Evolutionary conservation across 2,329 filamentous ascomycete species (phyloP).

Genomic region (Calonectria hongkongensis): DNA sequence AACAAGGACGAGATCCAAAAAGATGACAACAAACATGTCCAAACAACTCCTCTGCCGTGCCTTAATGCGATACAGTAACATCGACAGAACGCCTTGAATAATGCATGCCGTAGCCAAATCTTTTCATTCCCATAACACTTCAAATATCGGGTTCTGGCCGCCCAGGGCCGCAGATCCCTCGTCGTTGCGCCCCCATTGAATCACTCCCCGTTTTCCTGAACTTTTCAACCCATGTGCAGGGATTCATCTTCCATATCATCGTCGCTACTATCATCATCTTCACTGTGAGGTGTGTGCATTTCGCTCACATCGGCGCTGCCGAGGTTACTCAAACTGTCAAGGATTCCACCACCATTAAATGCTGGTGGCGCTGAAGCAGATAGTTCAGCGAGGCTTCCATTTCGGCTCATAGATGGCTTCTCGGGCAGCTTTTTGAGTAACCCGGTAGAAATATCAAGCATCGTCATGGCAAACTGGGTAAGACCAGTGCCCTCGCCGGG

Average conservation of each 20-base stretch:
- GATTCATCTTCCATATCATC: constrained; percentile 72
- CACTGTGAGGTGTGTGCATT: constrained; percentile 70
- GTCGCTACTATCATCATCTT: constrained; percentile 70
- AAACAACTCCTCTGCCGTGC: constrained; percentile 55
- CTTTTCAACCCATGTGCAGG: constrained; percentile 45
- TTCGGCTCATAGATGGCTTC: constrained; percentile 79
- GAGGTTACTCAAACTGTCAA: constrained; percentile 65
- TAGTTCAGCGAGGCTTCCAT: constrained; percentile 70
- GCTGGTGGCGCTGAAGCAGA: constrained; percentile 58
- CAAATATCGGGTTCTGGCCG: constrained; percentile 19
- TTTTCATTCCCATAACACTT: constrained; percentile 41
- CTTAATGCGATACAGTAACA: constrained; percentile 51
- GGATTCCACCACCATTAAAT: constrained; percentile 60
- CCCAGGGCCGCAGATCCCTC: not conserved
- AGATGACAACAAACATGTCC: constrained; percentile 47
- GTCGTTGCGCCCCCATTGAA: constrained; percentile 33
- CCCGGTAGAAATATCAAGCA: constrained; percentile 83
- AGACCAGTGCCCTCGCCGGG: constrained; percentile 75
- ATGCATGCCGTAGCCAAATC: constrained; percentile 50
- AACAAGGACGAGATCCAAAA: constrained; percentile 46
- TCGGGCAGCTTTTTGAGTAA: constrained; percentile 81
- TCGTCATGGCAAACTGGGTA: constrained; percentile 84
- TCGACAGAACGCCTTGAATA: constrained; percentile 55
- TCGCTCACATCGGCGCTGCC: constrained; percentile 69
- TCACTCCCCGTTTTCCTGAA: not conserved